These are phyloP conservation scores for Flaveria linearis DNA, from an alignment of 129 eudicot species.

Conservation along the genomic window DNA sequence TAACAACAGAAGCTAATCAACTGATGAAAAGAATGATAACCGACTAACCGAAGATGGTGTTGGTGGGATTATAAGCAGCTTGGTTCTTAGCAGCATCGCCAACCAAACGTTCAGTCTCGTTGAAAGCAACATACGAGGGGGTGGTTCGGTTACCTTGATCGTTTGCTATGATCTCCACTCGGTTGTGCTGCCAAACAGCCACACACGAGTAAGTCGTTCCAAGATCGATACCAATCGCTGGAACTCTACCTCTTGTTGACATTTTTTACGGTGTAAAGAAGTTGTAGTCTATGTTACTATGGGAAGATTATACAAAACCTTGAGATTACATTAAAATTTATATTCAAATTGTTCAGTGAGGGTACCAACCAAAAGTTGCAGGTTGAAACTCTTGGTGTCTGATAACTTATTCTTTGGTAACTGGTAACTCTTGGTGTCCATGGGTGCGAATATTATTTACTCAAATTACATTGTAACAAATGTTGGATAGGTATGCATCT, in stretches of 20 bases:
- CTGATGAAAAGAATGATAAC: neutral
- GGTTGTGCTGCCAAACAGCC: constrained; percentile 14
- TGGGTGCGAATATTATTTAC: neutral
- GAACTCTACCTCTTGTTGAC: constrained; percentile 7
- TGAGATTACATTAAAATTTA: neutral
- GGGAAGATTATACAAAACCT: neutral
- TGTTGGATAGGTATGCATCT: too few species aligned
- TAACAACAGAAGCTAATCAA: neutral
- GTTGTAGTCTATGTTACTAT: neutral
- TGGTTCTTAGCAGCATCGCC: constrained; percentile 8
- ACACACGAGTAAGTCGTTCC: constrained; percentile 14
- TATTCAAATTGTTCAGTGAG: neutral
- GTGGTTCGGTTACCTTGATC: constrained; percentile 12
- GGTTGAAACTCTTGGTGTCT: neutral
- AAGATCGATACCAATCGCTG: constrained; percentile 6
- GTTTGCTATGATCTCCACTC: neutral
- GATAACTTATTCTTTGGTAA: neutral
- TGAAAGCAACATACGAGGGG: constrained; percentile 3
- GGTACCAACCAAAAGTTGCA: neutral
- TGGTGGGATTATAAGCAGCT: constrained; percentile 11
- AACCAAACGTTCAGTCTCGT: constrained; percentile 14
- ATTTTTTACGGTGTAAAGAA: neutral
- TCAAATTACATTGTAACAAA: too few species aligned
- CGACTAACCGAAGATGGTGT: constrained; percentile 9
- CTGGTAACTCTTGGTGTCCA: neutral